Base-by-base conservation (phyloP, 2,329 filamentous ascomycete species). In the Emergomyces orientalis region DNA sequence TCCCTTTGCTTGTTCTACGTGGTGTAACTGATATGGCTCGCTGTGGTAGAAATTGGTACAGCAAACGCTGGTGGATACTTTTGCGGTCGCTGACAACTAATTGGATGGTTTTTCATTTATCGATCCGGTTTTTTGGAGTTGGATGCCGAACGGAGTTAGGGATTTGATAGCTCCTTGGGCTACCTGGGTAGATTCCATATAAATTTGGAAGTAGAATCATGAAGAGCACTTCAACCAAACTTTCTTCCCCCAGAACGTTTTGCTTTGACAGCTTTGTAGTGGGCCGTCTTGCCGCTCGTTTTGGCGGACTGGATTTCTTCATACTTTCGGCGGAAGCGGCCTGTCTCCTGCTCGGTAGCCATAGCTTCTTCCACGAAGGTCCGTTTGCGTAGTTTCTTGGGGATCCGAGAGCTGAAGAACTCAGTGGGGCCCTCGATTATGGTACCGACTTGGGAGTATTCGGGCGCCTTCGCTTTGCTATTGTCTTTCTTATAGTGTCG, bases 401-500 rank as follows among this genome's bases (percentile, higher is more conserved):
- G 86, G 65, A 97, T 81, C 62, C 93, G 86, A 25, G 86, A 84
- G 71, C 84, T 92, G 79, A 87, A 91, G 77, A 88, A 96, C 71
- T 97, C 93, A 0, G 91, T 92, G 1, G 91, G 87, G 0, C 92
- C 92, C 71, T 95, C 88, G 62, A 97, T 84, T 64, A 99, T 85
- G 6, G 90, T 93, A 63, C 93, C 94, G 34, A 96, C 85, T 70
- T 96, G 90, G 25, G 89, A 95, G 73, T 89, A 97, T 65, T 91
- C 86, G 0, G 94, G 94, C 0, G 88, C 77, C 65, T 85, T 80
- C 63, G 84, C 81, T 72, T 88, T 91, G 62, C 85, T 82, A 59
- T 79, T 84, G 60, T 93, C 87, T 75, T 97, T 97, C 74, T 93
- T 95, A 81, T 96, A 96, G 71, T 93, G 89, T 59, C 89, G 83